Evolutionary conservation across 2,329 filamentous ascomycete genomes (phyloP).

Genomic region (Stagonosporopsis vannaccii): DNA sequence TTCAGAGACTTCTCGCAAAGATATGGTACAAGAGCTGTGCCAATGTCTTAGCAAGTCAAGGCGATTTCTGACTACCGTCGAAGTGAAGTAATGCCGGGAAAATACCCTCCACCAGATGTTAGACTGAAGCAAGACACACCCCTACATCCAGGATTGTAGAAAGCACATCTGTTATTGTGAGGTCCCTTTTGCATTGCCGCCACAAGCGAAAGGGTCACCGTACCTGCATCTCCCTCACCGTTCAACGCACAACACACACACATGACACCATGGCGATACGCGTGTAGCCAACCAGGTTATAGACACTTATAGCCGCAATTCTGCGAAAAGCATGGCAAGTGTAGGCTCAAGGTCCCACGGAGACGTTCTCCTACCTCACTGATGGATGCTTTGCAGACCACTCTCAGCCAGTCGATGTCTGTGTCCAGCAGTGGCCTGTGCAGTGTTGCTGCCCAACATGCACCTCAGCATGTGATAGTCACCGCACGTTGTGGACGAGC

Average conservation of each 20-base stretch:
- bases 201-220: not conserved
- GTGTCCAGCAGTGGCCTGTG: not conserved
- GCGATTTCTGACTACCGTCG: too few species aligned
- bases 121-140: not conserved
- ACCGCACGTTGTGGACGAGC: not conserved
- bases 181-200: not conserved
- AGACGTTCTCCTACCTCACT: not conserved
- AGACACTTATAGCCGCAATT: not conserved
- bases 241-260: conserved; percentile 4
- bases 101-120: too few species aligned
- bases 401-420: not conserved
- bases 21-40: too few species aligned
- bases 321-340: not conserved
- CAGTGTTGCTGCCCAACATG: conserved; percentile 2
- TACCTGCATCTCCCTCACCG: conserved; percentile 10
- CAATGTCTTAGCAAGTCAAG: too few species aligned
- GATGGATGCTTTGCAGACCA: not conserved
- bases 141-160: not conserved
- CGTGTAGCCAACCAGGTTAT: not conserved
- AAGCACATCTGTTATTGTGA: not conserved
- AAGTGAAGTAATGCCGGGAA: too few species aligned
- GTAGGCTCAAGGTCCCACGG: not conserved
- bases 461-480: not conserved
- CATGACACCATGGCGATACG: not conserved
- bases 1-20: too few species aligned